Evolutionary conservation across 2,329 filamentous ascomycete species (phyloP).

Genomic region (Gnomoniopsis smithogilvyi): DNA sequence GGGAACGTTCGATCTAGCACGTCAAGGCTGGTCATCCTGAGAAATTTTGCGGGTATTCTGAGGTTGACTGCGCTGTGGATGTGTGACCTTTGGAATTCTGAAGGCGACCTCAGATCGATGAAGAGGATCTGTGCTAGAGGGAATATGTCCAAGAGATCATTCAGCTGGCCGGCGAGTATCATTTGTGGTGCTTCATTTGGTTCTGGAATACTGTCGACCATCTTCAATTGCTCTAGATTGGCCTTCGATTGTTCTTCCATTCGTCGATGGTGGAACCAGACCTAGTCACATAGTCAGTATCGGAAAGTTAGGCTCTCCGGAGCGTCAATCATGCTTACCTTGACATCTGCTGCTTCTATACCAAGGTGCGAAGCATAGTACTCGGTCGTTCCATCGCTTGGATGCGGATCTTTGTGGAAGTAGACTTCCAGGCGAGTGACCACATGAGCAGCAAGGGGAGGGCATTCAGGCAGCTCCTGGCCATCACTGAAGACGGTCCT

Average conservation of each 20-base stretch:
- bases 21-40: slow-evolving; percentile 45
- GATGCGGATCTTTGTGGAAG: slow-evolving; percentile 44
- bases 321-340: slow-evolving; percentile 32
- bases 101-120: slow-evolving; percentile 46
- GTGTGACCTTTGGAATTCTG: slow-evolving; percentile 48
- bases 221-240: slow-evolving; percentile 41
- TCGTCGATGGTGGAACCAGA: slow-evolving; percentile 53
- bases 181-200: slow-evolving; percentile 37
- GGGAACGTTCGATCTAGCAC: slow-evolving; percentile 48
- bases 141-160: slow-evolving; percentile 48
- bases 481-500: slow-evolving; percentile 34
- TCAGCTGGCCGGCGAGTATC: slow-evolving; percentile 50
- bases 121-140: slow-evolving; percentile 42
- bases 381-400: slow-evolving; percentile 47
- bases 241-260: slow-evolving; percentile 44
- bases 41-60: slow-evolving; percentile 46
- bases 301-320: not conserved
- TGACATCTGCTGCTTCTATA: slow-evolving; percentile 47
- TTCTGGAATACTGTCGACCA: slow-evolving; percentile 32
- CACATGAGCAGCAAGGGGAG: slow-evolving; percentile 45
- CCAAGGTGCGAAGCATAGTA: slow-evolving; percentile 53
- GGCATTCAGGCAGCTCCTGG: slow-evolving; percentile 38
- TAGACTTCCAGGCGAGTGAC: slow-evolving; percentile 51
- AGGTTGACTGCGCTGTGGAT: slow-evolving; percentile 51
- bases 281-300: slow-evolving; percentile 21